Evolutionary conservation across 441 rosid genomes (phyloP).

Genomic region (Viola pubescens): DNA sequence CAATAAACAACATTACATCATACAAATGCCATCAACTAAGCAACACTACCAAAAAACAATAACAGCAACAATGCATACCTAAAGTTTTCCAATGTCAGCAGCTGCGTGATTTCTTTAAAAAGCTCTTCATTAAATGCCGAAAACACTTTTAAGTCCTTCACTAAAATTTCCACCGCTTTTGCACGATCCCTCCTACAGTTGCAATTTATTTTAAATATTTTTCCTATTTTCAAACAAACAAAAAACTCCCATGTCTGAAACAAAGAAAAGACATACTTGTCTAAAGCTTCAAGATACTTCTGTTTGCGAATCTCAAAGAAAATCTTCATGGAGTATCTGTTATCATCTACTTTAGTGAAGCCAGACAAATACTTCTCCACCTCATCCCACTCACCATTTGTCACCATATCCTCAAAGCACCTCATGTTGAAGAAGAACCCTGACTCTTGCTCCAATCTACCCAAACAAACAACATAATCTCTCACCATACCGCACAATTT

Average conservation of each 20-base stretch:
- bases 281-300: conserved; percentile 77
- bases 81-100: conserved; percentile 67
- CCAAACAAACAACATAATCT: background rate
- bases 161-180: conserved; percentile 65
- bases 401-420: conserved; percentile 73
- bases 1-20: background rate
- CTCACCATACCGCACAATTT: background rate
- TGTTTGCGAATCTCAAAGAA: conserved; percentile 80
- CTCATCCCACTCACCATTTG: conserved; percentile 86
- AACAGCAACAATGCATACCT: conserved; percentile 30
- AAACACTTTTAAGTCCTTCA: conserved; percentile 75
- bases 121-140: conserved; percentile 71
- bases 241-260: background rate
- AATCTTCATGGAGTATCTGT: conserved; percentile 80
- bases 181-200: conserved; percentile 58
- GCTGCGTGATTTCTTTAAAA: conserved; percentile 75
- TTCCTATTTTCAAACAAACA: too few relatives aligned
- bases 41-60: background rate
- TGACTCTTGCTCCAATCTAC: conserved; percentile 78
- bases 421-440: conserved; percentile 73
- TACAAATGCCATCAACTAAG: background rate
- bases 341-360: conserved; percentile 73
- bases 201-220: conserved; percentile 5
- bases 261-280: conserved; percentile 32
- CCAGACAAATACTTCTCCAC: conserved; percentile 80